Percentiles rank a stretch among this genome's conserved stretches.
phyloP scores from a whole-genome alignment of 1,139 yeast genomes.

The Entelexis paramagnoliae region DNA sequence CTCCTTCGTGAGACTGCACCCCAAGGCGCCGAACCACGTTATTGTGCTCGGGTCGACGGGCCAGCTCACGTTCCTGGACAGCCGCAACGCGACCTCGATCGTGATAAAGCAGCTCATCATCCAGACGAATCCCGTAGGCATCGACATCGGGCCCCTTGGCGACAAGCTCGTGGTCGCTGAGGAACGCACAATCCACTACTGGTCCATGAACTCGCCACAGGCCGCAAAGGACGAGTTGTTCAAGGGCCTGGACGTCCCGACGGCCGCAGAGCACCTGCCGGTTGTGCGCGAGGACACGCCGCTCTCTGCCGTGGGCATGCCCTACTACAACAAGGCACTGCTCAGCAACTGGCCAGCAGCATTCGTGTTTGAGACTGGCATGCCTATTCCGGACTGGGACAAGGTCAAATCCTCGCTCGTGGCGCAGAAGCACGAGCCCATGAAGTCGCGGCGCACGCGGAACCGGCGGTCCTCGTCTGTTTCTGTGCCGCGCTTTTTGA shows the following conservation, averaged over 20 bases:
- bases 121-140: conserved; percentile 41
- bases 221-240: conserved; percentile 40
- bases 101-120: conserved; percentile 33
- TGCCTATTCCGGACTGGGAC: conserved; percentile 27
- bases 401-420: conserved; percentile 6
- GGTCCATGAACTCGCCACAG: conserved; percentile 38
- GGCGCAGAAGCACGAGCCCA: conserved; percentile 20
- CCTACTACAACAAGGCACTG: conserved; percentile 68
- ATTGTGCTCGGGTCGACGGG: conserved; percentile 68
- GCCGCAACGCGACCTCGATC: conserved; percentile 62
- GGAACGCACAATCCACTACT: conserved; percentile 54
- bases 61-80: conserved; percentile 74
- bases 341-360: conserved; percentile 57
- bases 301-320: conserved; percentile 68
- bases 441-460: conserved; percentile 34
- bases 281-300: conserved; percentile 42
- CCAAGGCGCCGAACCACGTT: conserved; percentile 71
- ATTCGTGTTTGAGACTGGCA: conserved; percentile 28
- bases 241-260: conserved; percentile 44
- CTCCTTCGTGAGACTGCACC: conserved; percentile 71
- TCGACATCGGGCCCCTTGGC: conserved; percentile 70
- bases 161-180: conserved; percentile 67
- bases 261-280: conserved; percentile 25
- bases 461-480: conserved; percentile 28
- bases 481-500: conserved; percentile 54